Base-by-base conservation (phyloP, 148 eudicot genomes). In the Persicaria tinctoria region DNA sequence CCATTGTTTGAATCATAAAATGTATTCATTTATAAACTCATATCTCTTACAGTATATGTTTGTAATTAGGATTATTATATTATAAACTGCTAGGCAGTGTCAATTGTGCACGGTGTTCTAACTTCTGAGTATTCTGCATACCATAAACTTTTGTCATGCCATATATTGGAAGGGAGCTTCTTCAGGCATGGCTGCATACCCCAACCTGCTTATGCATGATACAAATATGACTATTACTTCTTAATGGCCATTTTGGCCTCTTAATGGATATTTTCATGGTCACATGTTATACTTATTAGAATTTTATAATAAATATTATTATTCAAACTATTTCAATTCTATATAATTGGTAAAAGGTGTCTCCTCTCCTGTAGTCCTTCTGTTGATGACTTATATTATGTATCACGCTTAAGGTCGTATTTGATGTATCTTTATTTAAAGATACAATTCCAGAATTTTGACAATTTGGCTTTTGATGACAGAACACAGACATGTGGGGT, bases 401-500 rank as follows among this genome's bases (percentile, higher is more conserved):
- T 5, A 66, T 13, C 18, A 13, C 44, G 17, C 9, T 66, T 38
- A 7, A 66, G 44, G 5, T 44, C 44, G 70, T 47, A 66, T 41
- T 13, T 66, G 47, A 11, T 13, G 17, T 41, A 66, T 66, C 48
- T 66, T 66, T 66, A 41, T 66, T 14, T 41, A 38, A 23, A 50
- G 45, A 55, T 59, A 44, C 69, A 2, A 51, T 75, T 32, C 51
- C 17, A 66, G 74, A 56, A 38, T 46, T 32, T 6, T 75, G 64
- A 75, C 68, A 11, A 57, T 51, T 41, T 20, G 66, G 18, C 68
- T 84, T 69, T 73, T 82, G 81, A 13, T 76, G 51, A 81, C 96
- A 95, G 99, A 95, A 85, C 99, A 95, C 82, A 84, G 99, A 76
- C 99, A 95, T 83, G 99, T 95, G 70, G 99, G 99, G 78, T 92